Base-by-base conservation (phyloP, 352 stramenopile genomes). In the Globisporangium nunn region DNA sequence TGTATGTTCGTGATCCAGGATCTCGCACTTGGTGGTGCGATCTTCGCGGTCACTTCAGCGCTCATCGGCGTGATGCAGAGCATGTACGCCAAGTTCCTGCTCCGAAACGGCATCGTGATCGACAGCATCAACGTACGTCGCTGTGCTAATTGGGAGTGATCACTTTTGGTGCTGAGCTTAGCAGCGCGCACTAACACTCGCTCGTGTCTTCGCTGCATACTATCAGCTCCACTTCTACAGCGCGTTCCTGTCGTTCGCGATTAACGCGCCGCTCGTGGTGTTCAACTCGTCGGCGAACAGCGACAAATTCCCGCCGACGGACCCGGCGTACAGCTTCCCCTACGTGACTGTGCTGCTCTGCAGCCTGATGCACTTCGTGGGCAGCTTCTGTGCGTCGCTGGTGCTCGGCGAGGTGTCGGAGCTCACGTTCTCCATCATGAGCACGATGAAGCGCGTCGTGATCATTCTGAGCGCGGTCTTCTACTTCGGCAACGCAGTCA, bases 391-490 rank as follows among this genome's bases (percentile, higher is more conserved):
- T 61, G 81, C 82, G 45, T 88, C 78, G 30, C 81, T 87, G 63
- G 79, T 94, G 53, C 72, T 94, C 30, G 85, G 85, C 52, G 81
- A 94, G 58, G 85, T 94, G 43, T 87, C 85, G 17, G 85, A 94
- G 66, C 79, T 94, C 40, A 91, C 85, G 48, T 94, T 91, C 69
- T 94, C 85, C 52, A 94, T 94, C 69, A 94, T 94, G 85, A 85
- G 80, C 61, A 94, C 85, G 28, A 91, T 94, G 82, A 92, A 93
- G 72, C 85, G 85, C 12, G 79, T 93, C 52, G 85, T 94, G 56
- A 85, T 94, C 60, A 91, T 94, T 60, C 64, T 92, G 35, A 91
- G 85, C 54, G 82, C 85, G 2, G 77, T 94, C 17, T 59, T 91
- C 33, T 94, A 93, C 72, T 94, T 94, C 54, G 85, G 85, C 45